phyloP scores from a whole-genome alignment of 169 alveolate species.

The Cryptosporidium canis region DNA sequence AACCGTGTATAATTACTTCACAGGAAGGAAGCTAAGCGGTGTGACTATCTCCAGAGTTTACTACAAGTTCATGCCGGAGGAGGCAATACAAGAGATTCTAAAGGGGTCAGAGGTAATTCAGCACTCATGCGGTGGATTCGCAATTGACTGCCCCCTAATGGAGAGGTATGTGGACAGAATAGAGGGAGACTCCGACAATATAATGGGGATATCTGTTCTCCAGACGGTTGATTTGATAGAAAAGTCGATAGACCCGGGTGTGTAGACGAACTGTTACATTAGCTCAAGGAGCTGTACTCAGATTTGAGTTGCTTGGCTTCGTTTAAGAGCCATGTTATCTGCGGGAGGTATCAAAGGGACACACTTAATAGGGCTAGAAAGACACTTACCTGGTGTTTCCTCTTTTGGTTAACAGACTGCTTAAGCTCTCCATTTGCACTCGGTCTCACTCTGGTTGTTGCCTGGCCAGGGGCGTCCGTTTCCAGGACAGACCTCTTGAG shows the following conservation, averaged over 20 bases:
- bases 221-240: conserved; percentile 29
- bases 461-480: not conserved
- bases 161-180: conserved; percentile 37
- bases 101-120: conserved; percentile 28
- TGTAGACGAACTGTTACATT: not conserved
- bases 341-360: not conserved
- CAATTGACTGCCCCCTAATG: conserved; percentile 54
- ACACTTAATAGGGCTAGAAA: not conserved
- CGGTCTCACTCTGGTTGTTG: not conserved
- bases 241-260: not conserved
- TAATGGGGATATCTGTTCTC: conserved; percentile 39
- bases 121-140: conserved; percentile 63
- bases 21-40: not conserved
- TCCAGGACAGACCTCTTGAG: not conserved
- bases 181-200: conserved; percentile 30
- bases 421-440: conserved; percentile 17
- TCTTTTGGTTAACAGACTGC: conserved; percentile 31
- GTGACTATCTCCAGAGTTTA: conserved; percentile 36
- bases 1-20: conserved; percentile 21
- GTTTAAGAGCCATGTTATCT: conserved; percentile 64
- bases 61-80: conserved; percentile 30
- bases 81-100: conserved; percentile 1
- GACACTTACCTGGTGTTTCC: conserved; percentile 68
- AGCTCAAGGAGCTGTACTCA: not conserved
- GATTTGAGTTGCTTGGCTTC: conserved; percentile 42